Conservation (phyloP, 495 filamentous ascomycete species). For the Penicillium desertorum region DNA sequence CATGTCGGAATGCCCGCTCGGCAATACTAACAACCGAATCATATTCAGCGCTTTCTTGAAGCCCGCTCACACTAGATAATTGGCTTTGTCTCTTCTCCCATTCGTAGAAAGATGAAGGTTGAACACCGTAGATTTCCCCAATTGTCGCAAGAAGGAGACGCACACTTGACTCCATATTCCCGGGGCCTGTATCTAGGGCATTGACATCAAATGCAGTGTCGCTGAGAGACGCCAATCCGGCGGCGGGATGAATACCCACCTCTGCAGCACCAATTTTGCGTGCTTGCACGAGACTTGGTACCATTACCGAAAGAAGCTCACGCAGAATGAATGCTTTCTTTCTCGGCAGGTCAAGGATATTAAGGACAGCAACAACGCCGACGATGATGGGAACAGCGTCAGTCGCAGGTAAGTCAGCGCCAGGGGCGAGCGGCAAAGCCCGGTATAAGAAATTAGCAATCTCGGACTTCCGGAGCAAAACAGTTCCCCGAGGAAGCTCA, state of each 20-base stretch:
- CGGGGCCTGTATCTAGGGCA: conserved; percentile 69
- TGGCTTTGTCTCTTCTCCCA: conserved; percentile 33
- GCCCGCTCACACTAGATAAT: conserved; percentile 17
- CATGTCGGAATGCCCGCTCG: conserved; percentile 45
- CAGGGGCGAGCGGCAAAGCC: conserved; percentile 62
- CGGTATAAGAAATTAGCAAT: conserved; percentile 69
- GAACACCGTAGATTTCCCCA: conserved; percentile 51
- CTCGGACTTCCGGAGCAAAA: conserved; percentile 55
- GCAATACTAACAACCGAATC: conserved; percentile 45
- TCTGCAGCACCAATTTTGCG: conserved; percentile 90
- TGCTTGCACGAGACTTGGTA: conserved; percentile 85
- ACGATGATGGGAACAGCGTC: conserved; percentile 77
- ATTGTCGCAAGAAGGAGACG: conserved; percentile 56
- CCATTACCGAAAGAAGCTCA: conserved; percentile 78
- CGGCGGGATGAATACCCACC: conserved; percentile 90
- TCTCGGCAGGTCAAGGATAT: conserved; percentile 70
- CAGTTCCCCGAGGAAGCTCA: conserved; percentile 45
- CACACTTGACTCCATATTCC: conserved; percentile 74
- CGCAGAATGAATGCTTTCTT: conserved; percentile 86
- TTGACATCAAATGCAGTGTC: conserved; percentile 55
- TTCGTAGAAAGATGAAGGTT: conserved; percentile 41
- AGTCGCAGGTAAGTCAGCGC: conserved; percentile 60
- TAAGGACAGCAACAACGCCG: conserved; percentile 80
- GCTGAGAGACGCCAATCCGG: conserved; percentile 67
- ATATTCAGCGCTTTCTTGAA: conserved; percentile 30